phyloP scores from a whole-genome alignment of 495 filamentous ascomycete species.

The Xylaria cubensis region DNA sequence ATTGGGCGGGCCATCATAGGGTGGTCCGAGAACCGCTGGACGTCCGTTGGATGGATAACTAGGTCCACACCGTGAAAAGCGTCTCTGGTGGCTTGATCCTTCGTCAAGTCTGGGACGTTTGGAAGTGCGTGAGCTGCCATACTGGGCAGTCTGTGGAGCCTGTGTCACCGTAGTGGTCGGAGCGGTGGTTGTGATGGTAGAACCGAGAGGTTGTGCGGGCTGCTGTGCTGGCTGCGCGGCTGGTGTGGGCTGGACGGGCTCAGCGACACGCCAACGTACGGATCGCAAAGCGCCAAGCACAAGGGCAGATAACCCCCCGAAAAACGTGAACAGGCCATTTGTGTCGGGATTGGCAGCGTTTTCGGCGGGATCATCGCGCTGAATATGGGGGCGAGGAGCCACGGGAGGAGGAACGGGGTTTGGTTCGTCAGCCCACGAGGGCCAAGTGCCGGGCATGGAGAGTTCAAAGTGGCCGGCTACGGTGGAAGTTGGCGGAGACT shows the following conservation, averaged over 20 bases:
- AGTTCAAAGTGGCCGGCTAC: neutral
- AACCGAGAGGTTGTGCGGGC: neutral
- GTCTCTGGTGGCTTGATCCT: neutral
- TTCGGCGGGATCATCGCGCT: neutral
- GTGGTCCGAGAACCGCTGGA: neutral
- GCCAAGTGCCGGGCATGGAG: constrained; percentile 26
- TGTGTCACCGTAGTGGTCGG: constrained; percentile 6
- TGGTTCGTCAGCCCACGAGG: constrained; percentile 22
- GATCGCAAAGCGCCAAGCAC: neutral
- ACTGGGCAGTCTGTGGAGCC: neutral
- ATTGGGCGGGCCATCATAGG: neutral
- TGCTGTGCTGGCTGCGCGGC: neutral
- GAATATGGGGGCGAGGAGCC: neutral
- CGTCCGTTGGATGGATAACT: neutral
- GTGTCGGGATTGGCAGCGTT: neutral
- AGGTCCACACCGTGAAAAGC: neutral
- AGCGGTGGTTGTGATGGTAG: neutral
- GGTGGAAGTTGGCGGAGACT: neutral
- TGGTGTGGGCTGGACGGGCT: neutral
- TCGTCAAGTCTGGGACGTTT: constrained; percentile 3
- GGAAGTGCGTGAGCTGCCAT: neutral
- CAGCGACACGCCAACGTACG: constrained; percentile 1
- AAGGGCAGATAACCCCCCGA: neutral
- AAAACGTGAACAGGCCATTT: neutral
- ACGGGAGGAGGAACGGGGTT: neutral